Evolutionary conservation across 2,329 filamentous ascomycete genomes (phyloP).

Genomic region (Cercospora brassicicola): DNA sequence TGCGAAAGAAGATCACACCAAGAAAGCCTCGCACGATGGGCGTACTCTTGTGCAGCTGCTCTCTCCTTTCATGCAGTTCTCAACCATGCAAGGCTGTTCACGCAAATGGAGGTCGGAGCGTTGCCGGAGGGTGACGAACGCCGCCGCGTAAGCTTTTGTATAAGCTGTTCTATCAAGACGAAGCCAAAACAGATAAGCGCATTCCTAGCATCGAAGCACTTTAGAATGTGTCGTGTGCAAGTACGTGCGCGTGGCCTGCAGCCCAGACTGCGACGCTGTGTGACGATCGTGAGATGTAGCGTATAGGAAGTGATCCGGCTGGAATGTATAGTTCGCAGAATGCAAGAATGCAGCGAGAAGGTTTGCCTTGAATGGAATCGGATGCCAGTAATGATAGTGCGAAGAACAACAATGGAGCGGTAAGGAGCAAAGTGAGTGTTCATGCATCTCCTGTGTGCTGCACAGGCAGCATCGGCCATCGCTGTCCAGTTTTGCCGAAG

Average conservation of each 20-base stretch:
- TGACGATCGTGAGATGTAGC: background rate
- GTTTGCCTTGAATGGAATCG: background rate
- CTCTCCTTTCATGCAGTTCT: background rate
- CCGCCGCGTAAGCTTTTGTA: slow-evolving; percentile 17
- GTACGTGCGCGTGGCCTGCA: background rate
- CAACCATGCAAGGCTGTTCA: background rate
- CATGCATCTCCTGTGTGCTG: background rate
- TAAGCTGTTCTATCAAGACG: background rate
- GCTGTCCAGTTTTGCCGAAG: background rate
- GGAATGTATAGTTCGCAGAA: background rate
- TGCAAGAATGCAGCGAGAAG: background rate
- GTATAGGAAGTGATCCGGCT: background rate
- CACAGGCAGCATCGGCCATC: background rate
- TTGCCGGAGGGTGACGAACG: background rate
- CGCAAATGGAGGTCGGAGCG: background rate
- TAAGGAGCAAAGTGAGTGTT: background rate
- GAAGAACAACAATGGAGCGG: background rate
- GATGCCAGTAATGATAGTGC: background rate
- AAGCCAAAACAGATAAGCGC: background rate
- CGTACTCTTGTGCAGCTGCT: background rate
- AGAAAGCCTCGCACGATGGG: background rate
- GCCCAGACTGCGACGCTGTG: background rate
- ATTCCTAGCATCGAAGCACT: background rate
- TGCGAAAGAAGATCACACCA: background rate
- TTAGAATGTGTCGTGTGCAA: background rate